Evolutionary conservation across 169 alveolate genomes (phyloP), one percentile per base, ranked within the genome.

Genomic region (Plasmodium billcollinsi): DNA sequence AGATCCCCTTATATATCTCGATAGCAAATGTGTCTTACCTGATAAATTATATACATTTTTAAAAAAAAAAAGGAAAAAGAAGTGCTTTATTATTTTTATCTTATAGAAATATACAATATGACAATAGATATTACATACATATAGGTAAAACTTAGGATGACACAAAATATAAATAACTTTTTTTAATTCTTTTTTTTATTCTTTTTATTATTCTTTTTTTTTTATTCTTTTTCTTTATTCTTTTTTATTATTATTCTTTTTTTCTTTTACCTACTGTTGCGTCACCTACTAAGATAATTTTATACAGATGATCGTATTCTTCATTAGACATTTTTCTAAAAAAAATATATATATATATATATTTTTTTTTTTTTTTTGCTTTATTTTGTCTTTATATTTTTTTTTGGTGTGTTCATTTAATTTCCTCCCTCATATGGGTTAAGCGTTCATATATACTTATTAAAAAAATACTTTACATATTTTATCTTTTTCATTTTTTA

Each of bases 231-330:
- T n/a, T n/a, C n/a, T n/a, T n/a, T n/a, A n/a, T 47, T 45, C 12
- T 8, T 14, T 24, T 21, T 72, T 2, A 0, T 45, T 49, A 11
- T 18, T 9, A 24, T 62, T 62, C 0, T 26, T 63, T 67, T 50
- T 75, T 14, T 12, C 49, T 67, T 90, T 91, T 88, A 58, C 99
- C 99, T 15, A 98, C 99, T 29, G 99, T 97, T 52, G 99, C 98
- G 75, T 98, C 99, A 24, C 99, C 99, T 0, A 98, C 98, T 67
- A 98, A 94, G 50, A 98, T 97, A 86, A 98, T 97, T 95, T 96
- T 96, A 85, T 93, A 94, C 20, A 96, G 93, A 78, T 94, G 97
- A 65, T 96, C 98, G 90, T 95, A 96, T 14, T 94, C 97, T 88
- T 96, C 98, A 88, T 93, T 92, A 50, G 94, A 91, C 96, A 94